Evolutionary conservation across 352 stramenopile species (phyloP), one percentile per base, ranked within the genome.

Genomic region (Pythium pectinolyticum): DNA sequence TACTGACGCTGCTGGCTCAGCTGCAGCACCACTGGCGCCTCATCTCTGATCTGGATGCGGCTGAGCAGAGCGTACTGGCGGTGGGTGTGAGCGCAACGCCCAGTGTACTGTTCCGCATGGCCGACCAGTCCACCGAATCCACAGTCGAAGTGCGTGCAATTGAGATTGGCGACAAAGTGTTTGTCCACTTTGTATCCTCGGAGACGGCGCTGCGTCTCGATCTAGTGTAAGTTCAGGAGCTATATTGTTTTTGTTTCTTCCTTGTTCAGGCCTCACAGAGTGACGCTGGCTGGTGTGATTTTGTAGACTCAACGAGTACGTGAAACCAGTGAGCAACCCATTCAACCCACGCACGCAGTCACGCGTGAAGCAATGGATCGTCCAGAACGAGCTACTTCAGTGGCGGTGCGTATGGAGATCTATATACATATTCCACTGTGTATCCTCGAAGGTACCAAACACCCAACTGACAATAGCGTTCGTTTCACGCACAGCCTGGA

Each of bases 131-230:
- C 30, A 31, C 2, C 9, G 37, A 53, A 3, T 7, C 46, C 39
- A 30, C 59, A 5, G 49, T 72, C 37, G 65, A 72, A 30, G 55
- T 69, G 47, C 60, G 60, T 2, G 66, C 39, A 0, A 40, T 73
- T 25, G 59, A 53, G 49, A 62, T 73, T 49, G 54, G 50, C 30
- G 35, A 49, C 40, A 68, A 66, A 43, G 55, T 73, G 27, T 73
- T 69, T 34, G 60, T 73, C n/a, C 66, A 73, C 28, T 62, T 69
- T 34, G 66, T 73, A 32, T 45, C 20, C 6, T 2, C 15, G 5
- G 41, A 63, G 6, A n/a, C 25, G 7, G 37, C 66, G 14, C 5
- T 49, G 34, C 66, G 66, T 8, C 28, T 73, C 25, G 55, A 67
- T 56, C 45, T 73, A 5, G 8, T 28, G 65, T 72, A 24, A 5